Conservation (phyloP, 1,284 basidiomycete genomes). For the Cryptococcus neoformans region DNA sequence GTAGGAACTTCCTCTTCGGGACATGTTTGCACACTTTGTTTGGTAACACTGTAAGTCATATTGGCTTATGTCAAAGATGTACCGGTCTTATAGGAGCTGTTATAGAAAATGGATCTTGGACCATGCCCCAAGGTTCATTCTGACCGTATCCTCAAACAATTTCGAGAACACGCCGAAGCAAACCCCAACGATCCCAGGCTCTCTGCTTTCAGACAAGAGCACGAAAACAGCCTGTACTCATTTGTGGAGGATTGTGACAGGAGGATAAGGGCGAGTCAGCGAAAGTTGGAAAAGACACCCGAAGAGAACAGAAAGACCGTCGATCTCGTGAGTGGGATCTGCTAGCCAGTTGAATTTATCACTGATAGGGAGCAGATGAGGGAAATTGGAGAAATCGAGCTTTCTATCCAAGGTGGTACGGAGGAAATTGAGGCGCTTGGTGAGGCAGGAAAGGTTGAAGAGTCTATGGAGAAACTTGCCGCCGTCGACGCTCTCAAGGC, state of each 20-base stretch:
- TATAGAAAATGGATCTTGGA: constrained; percentile 98
- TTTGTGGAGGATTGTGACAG: constrained; percentile 99
- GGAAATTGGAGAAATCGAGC: constrained; percentile 98
- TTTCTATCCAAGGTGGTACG: constrained; percentile 96
- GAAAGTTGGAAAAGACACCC: constrained; percentile 96
- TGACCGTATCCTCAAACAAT: constrained; percentile 87
- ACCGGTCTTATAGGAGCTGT: no score
- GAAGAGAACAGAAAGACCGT: constrained; percentile 99
- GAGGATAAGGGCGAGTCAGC: constrained; percentile 88
- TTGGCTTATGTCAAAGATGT: no score
- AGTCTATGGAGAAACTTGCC: constrained; percentile 94
- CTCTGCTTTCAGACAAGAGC: constrained; percentile 82
- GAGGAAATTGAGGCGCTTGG: constrained; percentile 96
- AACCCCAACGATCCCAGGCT: constrained; percentile 75
- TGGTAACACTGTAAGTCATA: constrained; percentile 82
- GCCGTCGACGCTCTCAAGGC: constrained; percentile 97
- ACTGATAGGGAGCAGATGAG: constrained; percentile 68
- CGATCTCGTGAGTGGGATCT: constrained; percentile 63
- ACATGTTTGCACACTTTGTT: constrained; percentile 97
- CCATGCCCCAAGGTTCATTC: constrained; percentile 97
- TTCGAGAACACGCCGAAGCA: constrained; percentile 72
- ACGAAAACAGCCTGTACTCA: constrained; percentile 89
- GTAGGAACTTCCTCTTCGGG: constrained; percentile 96
- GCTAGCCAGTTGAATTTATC: background rate
- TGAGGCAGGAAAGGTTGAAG: constrained; percentile 96